A percentile compares a stretch with the other conserved stretches of the same genome.
phyloP scores from a whole-genome alignment of 352 stramenopile species.

The Pythium phragmitis region DNA sequence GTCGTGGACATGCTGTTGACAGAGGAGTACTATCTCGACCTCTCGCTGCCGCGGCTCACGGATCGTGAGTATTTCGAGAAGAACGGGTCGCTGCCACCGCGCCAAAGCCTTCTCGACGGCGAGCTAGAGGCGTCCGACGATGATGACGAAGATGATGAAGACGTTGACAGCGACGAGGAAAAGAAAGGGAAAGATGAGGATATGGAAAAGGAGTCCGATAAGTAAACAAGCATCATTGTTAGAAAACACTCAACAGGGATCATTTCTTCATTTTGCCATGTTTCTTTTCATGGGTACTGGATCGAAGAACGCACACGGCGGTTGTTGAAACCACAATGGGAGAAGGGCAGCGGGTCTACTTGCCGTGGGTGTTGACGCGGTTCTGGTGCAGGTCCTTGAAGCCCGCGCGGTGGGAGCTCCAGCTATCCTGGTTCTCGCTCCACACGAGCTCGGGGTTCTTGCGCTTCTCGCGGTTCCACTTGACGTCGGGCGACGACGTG shows the following conservation, averaged over 20 bases:
- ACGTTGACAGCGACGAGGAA: conserved; percentile 14
- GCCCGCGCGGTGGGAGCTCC: conserved; percentile 50
- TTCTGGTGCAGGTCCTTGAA: conserved; percentile 45
- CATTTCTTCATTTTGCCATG: neutral
- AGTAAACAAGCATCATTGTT: no score
- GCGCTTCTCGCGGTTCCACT: conserved; percentile 58
- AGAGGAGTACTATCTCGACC: conserved; percentile 91
- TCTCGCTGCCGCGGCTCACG: conserved; percentile 92
- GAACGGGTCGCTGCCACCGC: conserved; percentile 51
- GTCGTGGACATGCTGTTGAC: conserved; percentile 94
- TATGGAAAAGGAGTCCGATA: neutral
- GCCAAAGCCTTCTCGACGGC: conserved; percentile 76
- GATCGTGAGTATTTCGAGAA: conserved; percentile 87
- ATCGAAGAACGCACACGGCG: neutral
- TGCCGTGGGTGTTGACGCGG: conserved; percentile 35
- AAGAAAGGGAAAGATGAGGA: neutral
- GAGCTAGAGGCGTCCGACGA: conserved; percentile 47
- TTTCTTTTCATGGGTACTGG: neutral
- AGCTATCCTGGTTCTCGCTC: conserved; percentile 37
- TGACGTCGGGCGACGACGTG: conserved; percentile 55
- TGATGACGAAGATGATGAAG: conserved; percentile 23
- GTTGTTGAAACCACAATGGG: no score
- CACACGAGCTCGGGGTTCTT: conserved; percentile 51
- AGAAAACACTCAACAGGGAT: no score
- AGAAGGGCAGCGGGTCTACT: conserved; percentile 4